Percentiles rank a stretch among this genome's conserved stretches.
These are phyloP conservation scores for Sporothrix curviconia DNA, from an alignment of 2,329 filamentous ascomycete genomes.

Conservation along the genomic window DNA sequence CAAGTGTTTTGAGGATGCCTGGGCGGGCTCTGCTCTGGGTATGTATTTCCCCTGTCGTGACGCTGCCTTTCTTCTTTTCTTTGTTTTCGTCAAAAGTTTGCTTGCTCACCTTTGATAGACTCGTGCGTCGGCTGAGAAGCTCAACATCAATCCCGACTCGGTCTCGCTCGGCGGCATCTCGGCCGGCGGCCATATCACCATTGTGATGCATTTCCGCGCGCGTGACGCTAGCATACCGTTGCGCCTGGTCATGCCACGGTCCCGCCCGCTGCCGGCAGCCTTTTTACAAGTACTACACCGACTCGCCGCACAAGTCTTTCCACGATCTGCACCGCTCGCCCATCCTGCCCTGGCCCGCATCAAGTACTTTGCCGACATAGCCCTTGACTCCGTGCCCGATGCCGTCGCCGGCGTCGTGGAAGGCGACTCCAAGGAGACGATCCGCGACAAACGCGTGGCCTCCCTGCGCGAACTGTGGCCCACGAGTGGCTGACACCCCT, in stretches of 20 bases:
- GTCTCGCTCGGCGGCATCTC: conserved; percentile 26
- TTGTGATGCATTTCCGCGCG: neutral
- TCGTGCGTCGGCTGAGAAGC: conserved; percentile 21
- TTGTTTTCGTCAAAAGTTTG: too few species aligned
- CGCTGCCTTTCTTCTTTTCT: conserved; percentile 4
- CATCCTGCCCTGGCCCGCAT: conserved; percentile 40
- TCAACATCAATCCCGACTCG: conserved; percentile 28
- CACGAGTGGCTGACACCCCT: conserved; percentile 31
- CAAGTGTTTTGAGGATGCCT: conserved; percentile 32
- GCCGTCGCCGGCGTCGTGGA: conserved; percentile 27
- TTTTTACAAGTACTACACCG: neutral
- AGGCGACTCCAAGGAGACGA: neutral
- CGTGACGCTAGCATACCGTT: neutral
- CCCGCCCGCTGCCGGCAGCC: neutral
- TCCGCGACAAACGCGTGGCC: neutral
- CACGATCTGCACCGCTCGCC: conserved; percentile 27
- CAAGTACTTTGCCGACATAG: conserved; percentile 29
- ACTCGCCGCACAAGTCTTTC: neutral
- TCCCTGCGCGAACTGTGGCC: neutral
- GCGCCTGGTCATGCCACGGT: conserved; percentile 22
- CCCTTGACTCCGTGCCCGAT: conserved; percentile 41
- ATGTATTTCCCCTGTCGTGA: too few species aligned
- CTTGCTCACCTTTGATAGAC: conserved; percentile 15
- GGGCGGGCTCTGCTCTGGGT: conserved; percentile 33
- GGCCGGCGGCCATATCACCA: neutral